Conservation (phyloP, 164 flowering plant species). For the Akebia trifoliata region DNA sequence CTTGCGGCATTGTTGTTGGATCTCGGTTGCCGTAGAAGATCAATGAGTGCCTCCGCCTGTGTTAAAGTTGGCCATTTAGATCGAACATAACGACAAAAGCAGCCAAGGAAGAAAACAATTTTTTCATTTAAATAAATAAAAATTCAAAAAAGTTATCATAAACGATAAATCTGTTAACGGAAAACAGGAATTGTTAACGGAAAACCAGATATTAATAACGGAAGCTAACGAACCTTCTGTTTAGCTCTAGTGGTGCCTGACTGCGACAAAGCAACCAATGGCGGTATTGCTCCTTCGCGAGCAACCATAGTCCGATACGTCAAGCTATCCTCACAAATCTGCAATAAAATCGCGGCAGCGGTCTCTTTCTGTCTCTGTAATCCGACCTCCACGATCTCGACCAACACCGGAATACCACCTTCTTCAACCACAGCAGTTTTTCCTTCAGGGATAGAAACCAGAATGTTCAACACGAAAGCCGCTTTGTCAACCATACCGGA, state of each 20-base stretch:
- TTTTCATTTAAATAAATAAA: conserved; percentile 9
- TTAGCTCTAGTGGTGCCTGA: conserved; percentile 68
- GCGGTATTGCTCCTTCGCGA: conserved; percentile 91
- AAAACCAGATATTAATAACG: background rate
- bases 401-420: conserved; percentile 88
- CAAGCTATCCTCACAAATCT: conserved; percentile 60
- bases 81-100: no score
- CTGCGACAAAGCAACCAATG: conserved; percentile 80
- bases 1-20: conserved; percentile 58
- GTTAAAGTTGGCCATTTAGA: no score
- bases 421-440: conserved; percentile 65
- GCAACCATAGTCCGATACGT: conserved; percentile 62
- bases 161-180: background rate
- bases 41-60: conserved; percentile 76
- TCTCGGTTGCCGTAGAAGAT: conserved; percentile 80
- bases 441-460: conserved; percentile 51
- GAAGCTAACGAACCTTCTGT: conserved; percentile 55
- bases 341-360: conserved; percentile 51
- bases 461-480: conserved; percentile 47
- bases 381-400: conserved; percentile 82
- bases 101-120: conserved; percentile 13
- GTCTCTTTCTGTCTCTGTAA: conserved; percentile 79
- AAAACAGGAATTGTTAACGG: background rate
- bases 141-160: background rate
- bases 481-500: conserved; percentile 89